phyloP scores from a whole-genome alignment of 75 land plant species.

The Sequoiadendron giganteum region DNA sequence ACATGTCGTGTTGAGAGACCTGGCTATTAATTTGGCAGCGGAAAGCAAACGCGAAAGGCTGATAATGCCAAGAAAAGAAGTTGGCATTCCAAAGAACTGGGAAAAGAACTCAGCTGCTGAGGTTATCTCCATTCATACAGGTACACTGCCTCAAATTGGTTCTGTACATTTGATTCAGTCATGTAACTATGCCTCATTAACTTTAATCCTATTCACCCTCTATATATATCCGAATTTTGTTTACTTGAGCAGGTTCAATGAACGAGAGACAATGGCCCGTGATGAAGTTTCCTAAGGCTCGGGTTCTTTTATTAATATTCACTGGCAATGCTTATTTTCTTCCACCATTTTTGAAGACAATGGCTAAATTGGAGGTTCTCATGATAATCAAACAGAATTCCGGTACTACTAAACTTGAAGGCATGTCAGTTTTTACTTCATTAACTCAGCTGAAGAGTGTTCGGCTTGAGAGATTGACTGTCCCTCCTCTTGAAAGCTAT shows the following conservation, averaged over 20 bases:
- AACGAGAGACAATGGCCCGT: constrained; percentile 41
- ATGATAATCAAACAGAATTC: constrained; percentile 31
- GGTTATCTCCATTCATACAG: constrained; percentile 60
- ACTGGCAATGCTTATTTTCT: constrained; percentile 40
- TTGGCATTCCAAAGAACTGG: constrained; percentile 48
- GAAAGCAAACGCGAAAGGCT: constrained; percentile 33
- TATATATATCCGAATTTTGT: background rate
- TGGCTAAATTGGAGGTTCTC: constrained; percentile 49
- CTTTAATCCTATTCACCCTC: no score
- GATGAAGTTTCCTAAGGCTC: constrained; percentile 54
- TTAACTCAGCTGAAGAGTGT: no score
- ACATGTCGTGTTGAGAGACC: constrained; percentile 58
- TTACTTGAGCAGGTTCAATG: constrained; percentile 70
- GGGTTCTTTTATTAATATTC: constrained; percentile 58
- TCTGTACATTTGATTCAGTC: background rate
- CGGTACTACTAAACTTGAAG: constrained; percentile 25
- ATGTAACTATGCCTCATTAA: background rate
- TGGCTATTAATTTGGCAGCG: constrained; percentile 36
- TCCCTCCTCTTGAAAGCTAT: constrained; percentile 23
- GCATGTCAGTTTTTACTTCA: constrained; percentile 28
- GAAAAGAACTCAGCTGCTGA: constrained; percentile 33
- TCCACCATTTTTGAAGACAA: constrained; percentile 49
- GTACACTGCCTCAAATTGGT: constrained; percentile 17
- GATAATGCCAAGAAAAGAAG: constrained; percentile 50
- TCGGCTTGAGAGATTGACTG: constrained; percentile 44